Base-by-base conservation (phyloP, 2,329 filamentous ascomycete species). In the Corynespora cassiicola region DNA sequence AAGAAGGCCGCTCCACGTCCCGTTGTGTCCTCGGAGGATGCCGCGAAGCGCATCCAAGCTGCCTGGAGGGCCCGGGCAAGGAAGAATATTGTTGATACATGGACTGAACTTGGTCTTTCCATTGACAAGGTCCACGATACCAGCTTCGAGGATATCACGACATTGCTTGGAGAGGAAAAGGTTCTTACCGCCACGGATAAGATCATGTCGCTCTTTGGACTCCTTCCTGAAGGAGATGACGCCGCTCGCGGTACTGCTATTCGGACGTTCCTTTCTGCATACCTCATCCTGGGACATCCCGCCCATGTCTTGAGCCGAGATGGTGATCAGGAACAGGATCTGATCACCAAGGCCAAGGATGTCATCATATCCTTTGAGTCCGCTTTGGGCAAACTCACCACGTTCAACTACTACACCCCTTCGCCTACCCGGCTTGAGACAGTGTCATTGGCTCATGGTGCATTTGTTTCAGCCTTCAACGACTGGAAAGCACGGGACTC, bases 401-500 rank as follows among this genome's bases (percentile, higher is more conserved):
- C 76, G 1, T 78, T 77, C 50, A 90, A 89, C 63, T 80, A 79
- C 49, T 88, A 83, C 61, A 85, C 79, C 0, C 79, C 85, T 27
- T 83, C 84, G 1, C 80, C 81, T 0, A 79, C 78, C 2, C 75
- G 87, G 25, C 74, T 79, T 19, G 79, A 82, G 36, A 77, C 79
- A 1, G 74, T 94, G 12, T 79, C 85, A 0, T 80, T 89, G 52
- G 77, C 82, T 1, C 89, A 91, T 58, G 81, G 85, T 20, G 80
- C 84, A 0, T 94, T 90, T 53, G 82, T 86, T 54, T 86, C 87
- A 36, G 87, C 87, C 1, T 91, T 94, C 58, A 87, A 88, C 44
- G 84, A 87, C 3, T 94, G 88, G 88, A 90, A 91, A 67, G 85
- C 88, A 2, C 81, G 87, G 35, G 88, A 92, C 61, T 88, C 87